Evolutionary conservation across 352 stramenopile genomes (phyloP).

Genomic region (Discostella stelligera): DNA sequence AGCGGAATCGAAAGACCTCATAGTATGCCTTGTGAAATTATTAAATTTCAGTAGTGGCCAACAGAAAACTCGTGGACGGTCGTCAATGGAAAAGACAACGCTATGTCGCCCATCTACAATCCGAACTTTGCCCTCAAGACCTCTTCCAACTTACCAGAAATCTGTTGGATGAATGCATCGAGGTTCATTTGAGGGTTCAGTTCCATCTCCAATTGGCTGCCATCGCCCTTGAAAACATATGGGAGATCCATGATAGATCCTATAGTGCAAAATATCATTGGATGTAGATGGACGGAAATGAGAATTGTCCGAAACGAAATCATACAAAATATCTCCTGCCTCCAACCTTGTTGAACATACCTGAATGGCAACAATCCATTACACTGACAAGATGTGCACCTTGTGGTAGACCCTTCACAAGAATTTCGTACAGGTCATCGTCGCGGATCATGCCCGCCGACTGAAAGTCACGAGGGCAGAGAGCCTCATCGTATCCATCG

Average conservation of each 20-base stretch:
- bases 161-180: constrained; percentile 37
- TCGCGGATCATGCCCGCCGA: constrained; percentile 52
- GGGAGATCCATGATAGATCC: constrained; percentile 72
- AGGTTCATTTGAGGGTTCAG: constrained; percentile 53
- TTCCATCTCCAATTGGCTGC: constrained; percentile 56
- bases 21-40: not conserved
- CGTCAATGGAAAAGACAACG: not conserved
- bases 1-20: too few relatives aligned
- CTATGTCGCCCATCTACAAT: not conserved
- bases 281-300: too few relatives aligned
- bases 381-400: constrained; percentile 53
- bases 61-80: too few relatives aligned
- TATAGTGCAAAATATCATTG: too few relatives aligned
- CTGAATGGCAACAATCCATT: constrained; percentile 77
- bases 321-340: not conserved
- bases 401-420: constrained; percentile 57
- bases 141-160: constrained; percentile 32
- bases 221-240: constrained; percentile 61
- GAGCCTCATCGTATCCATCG: constrained; percentile 68
- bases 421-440: constrained; percentile 62
- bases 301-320: not conserved
- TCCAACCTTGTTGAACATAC: constrained; percentile 1
- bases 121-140: constrained; percentile 13
- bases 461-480: constrained; percentile 53
- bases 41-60: not conserved